Conservation (phyloP, 208 protist genomes). For the Zelonia costaricensis region DNA sequence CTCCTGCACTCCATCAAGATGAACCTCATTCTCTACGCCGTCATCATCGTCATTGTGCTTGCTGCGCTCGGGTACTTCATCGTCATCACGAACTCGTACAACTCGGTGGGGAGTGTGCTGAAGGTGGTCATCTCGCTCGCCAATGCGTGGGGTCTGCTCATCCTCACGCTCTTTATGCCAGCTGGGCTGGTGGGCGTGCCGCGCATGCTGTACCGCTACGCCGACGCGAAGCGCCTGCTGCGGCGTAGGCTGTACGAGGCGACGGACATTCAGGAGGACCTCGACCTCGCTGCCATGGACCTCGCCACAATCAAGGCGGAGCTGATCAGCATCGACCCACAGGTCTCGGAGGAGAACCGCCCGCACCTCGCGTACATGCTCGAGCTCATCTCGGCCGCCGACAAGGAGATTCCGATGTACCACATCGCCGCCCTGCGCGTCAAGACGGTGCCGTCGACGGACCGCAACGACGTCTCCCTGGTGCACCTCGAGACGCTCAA, state of each 20-base stretch:
- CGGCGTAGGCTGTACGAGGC: constrained; percentile 63
- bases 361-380: constrained; percentile 78
- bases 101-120: constrained; percentile 44
- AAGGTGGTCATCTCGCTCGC: constrained; percentile 85
- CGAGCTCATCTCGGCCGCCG: constrained; percentile 68
- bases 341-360: constrained; percentile 79
- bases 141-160: constrained; percentile 90
- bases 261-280: constrained; percentile 86
- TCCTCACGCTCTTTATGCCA: constrained; percentile 88
- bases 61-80: constrained; percentile 77
- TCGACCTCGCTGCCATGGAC: constrained; percentile 88
- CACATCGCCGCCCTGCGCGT: constrained; percentile 68
- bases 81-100: constrained; percentile 77
- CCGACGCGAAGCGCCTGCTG: constrained; percentile 59
- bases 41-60: constrained; percentile 65
- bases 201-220: constrained; percentile 81
- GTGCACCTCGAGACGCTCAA: constrained; percentile 78
- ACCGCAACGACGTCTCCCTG: constrained; percentile 75
- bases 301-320: constrained; percentile 78
- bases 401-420: constrained; percentile 82
- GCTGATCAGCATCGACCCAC: constrained; percentile 76
- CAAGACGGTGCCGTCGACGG: constrained; percentile 28
- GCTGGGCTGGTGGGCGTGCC: constrained; percentile 86
- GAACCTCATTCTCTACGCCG: constrained; percentile 84
- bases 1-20: constrained; percentile 70